Evolutionary conservation across 352 stramenopile species (phyloP), one percentile per base, ranked within the genome.

Genomic region (Pythium scleroteichum): DNA sequence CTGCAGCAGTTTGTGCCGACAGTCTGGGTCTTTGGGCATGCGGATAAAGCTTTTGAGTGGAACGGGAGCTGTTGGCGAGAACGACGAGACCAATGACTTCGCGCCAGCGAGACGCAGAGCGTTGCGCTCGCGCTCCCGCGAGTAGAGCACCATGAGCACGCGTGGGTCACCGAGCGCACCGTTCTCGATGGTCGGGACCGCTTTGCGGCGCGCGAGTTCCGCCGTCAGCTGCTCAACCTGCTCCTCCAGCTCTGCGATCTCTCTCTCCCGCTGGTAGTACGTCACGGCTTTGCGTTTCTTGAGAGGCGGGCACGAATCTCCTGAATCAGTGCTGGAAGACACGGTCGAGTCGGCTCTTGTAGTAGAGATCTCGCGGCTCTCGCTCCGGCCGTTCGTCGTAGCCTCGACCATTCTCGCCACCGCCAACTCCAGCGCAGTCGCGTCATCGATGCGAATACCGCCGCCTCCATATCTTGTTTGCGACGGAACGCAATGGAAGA

Each of bases 251-350:
- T 20, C 26, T 2, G 17, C 32, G 29, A 56, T 56, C 49, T 56
- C 49, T 27, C 29, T 39, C n/a, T 56, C 45, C 17, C 49, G 49
- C 13, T 20, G 8, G 49, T 56, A 56, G 29, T 56, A 56, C 2
- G 49, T 56, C n/a, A 49, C 42, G 23, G 49, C 12, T 33, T 56
- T 56, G 49, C 23, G 49, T 19, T 56, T 56, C 49, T 56, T 56
- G 33, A 39, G 33, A 14, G 33, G 14, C 33, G 42, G 42, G 26
- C 49, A 27, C 42, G 19, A 22, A n/a, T 49, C 26, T 29, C 17
- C 17, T 10, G n/a, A n/a, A n/a, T n/a, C n/a, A n/a, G n/a, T n/a
- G n/a, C n/a, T n/a, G n/a, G n/a, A n/a, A n/a, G n/a, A n/a, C n/a
- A n/a, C n/a, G n/a, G n/a, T n/a, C n/a, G n/a, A n/a, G n/a, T n/a